Conservation (phyloP, 805 yeast genomes). For the Maudiozyma turicensis region DNA sequence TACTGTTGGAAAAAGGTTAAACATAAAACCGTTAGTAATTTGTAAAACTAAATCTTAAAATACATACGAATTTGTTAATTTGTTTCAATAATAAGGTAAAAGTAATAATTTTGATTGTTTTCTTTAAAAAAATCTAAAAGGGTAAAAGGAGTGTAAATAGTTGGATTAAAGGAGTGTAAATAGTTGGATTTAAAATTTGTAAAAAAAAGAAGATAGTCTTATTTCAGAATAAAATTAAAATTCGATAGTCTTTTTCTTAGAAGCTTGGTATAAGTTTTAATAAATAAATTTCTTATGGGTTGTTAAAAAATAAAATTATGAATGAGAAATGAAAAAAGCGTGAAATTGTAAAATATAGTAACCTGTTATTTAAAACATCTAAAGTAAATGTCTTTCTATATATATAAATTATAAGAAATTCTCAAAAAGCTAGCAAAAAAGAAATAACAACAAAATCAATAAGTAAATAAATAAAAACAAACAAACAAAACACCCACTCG, state of each 20-base stretch:
- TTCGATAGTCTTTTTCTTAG: no score
- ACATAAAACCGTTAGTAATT: background rate
- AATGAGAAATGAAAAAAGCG: background rate
- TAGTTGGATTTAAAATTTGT: slow-evolving; percentile 21
- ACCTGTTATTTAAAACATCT: background rate
- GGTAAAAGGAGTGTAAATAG: slow-evolving; percentile 11
- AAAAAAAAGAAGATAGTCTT: background rate
- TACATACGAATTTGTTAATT: background rate
- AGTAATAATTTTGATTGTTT: slow-evolving; percentile 3
- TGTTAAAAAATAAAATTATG: background rate
- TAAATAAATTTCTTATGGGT: background rate
- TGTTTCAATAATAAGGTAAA: background rate
- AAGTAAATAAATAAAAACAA: no score
- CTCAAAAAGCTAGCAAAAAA: no score
- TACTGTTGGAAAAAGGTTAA: background rate
- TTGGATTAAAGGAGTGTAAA: slow-evolving; percentile 25
- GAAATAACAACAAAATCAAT: no score
- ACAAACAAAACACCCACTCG: no score
- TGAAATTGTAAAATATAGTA: background rate
- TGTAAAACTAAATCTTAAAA: background rate
- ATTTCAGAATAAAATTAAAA: no score
- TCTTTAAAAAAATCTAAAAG: slow-evolving; percentile 4
- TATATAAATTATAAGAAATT: background rate
- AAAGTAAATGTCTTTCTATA: background rate
- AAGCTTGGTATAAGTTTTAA: background rate